Evolutionary conservation across 1,284 basidiomycete species (phyloP), one percentile per base, ranked within the genome.

Genomic region (Tilletia horrida): DNA sequence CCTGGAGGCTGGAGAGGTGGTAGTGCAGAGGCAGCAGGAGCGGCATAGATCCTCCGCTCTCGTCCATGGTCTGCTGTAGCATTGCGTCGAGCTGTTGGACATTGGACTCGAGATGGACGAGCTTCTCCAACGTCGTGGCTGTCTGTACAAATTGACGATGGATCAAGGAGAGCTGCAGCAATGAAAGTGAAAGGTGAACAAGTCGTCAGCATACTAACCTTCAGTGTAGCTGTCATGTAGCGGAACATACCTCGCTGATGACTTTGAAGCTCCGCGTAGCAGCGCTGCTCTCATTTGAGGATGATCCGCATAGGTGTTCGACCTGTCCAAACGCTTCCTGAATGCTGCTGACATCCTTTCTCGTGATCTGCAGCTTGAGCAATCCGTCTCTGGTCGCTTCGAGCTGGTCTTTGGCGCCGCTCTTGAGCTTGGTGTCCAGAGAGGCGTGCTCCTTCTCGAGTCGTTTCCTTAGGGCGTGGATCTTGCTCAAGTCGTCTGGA

Each of bases 101-200:
- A 80, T 91, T 90, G 18, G 88, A 85, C 72, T 90, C 89, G 90
- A 98, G 94, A 69, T 90, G 89, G 43, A 92, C 86, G 42, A 98
- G 86, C 80, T 95, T 93, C 71, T 90, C 89, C 66, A 97, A 91
- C 88, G 96, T 96, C 74, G 93, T 92, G 78, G 94, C 91, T 2
- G 94, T 97, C 73, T 92, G 91, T 67, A 92, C 89, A 78, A 98
- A 94, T 80, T 96, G 94, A 14, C 94, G 87, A 81, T 98, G 95
- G 0, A 97, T 91, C 63, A 91, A 89, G 21, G 95, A 97, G 4
- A 97, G 92, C 90, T 81, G n/a, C n/a, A n/a, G n/a, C n/a, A n/a
- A n/a, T n/a, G n/a, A n/a, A n/a, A n/a, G n/a, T n/a, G 72, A 66
- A 73, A 75, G 68, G 79, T 80, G 61, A 75, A 66, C n/a, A n/a